Conservation (phyloP, 345 rosid species). For the Aethionema arabicum region DNA sequence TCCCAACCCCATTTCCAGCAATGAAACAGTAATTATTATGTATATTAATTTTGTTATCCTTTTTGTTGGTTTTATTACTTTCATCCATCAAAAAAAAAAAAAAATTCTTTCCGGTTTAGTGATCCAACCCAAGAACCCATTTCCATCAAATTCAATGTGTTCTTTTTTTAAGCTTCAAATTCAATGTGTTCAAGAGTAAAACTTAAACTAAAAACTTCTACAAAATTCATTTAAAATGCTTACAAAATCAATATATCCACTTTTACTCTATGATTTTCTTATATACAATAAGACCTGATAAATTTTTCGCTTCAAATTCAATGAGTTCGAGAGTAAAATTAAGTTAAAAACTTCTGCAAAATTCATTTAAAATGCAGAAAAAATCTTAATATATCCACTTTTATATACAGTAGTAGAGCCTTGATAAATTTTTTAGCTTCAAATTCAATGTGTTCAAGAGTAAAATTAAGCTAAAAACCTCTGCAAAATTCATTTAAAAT, state of each 20-base stretch:
- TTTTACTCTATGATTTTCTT: too few species aligned
- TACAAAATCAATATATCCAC: neutral
- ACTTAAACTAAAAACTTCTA: neutral
- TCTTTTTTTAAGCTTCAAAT: too few species aligned
- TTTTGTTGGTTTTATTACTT: neutral
- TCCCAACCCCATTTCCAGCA: conserved; percentile 26
- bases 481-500: neutral
- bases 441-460: neutral
- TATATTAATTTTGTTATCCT: conserved; percentile 7
- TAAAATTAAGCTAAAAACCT: conserved; percentile 6
- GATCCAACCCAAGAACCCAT: conserved; percentile 6
- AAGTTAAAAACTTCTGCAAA: neutral
- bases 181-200: neutral
- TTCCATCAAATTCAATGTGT: neutral
- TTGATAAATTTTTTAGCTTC: too few species aligned
- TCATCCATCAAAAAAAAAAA: conserved; percentile 8
- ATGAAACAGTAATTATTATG: conserved; percentile 33
- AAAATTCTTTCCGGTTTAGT: conserved; percentile 6
- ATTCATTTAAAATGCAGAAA: neutral
- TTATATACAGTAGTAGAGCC: too few species aligned
- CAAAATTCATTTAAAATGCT: neutral
- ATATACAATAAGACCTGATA: too few species aligned
- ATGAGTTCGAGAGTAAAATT: neutral
- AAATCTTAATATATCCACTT: too few species aligned
- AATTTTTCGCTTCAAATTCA: conserved; percentile 5